Evolutionary conservation across 2,329 filamentous ascomycete genomes (phyloP).

Genomic region (Pseudohalonectria lignicola): DNA sequence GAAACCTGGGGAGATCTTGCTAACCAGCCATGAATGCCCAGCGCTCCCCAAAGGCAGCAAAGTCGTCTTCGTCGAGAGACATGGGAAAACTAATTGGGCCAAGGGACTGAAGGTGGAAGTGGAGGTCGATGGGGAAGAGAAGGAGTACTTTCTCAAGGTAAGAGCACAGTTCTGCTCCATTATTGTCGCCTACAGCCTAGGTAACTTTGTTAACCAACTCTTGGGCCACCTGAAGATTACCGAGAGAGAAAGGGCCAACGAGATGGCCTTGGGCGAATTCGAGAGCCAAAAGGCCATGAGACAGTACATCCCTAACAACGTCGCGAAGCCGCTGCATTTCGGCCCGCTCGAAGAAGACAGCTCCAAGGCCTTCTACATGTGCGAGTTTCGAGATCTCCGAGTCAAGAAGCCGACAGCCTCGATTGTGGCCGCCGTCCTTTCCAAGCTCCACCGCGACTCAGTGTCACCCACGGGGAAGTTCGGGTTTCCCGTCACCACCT

Average conservation of each 20-base stretch:
- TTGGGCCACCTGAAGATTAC: neutral
- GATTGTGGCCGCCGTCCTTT: neutral
- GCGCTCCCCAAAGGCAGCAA: neutral
- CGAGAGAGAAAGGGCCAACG: neutral
- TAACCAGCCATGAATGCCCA: too few species aligned
- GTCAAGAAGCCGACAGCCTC: neutral
- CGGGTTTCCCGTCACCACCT: neutral
- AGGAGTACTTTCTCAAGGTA: too few species aligned
- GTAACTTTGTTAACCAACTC: neutral
- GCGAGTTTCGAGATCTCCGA: neutral
- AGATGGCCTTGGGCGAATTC: neutral
- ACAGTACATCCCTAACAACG: neutral
- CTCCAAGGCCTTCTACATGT: neutral
- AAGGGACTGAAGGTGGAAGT: neutral
- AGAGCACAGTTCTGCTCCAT: neutral
- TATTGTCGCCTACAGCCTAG: too few species aligned
- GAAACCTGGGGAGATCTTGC: too few species aligned
- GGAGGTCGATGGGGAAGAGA: neutral
- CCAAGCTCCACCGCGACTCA: neutral
- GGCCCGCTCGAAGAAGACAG: neutral
- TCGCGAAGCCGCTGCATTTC: neutral
- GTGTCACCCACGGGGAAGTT: neutral
- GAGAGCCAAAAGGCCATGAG: neutral
- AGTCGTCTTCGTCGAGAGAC: neutral
- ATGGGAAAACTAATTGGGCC: neutral